Base-by-base conservation (phyloP, 2,329 filamentous ascomycete genomes). In the Fusarium xyrophilum region DNA sequence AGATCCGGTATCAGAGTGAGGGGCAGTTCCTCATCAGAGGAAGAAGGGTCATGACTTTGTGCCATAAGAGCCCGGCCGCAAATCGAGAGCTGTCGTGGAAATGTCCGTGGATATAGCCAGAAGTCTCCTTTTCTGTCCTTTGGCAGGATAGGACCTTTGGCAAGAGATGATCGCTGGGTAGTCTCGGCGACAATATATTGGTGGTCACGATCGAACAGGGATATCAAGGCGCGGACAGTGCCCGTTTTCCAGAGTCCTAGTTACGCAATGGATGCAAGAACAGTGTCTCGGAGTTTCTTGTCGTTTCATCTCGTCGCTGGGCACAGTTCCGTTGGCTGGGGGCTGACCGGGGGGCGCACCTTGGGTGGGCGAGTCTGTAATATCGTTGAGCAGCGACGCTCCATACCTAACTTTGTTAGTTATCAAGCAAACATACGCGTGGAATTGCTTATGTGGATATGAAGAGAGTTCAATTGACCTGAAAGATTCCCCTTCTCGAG, bases 101-200 rank as follows among this genome's bases (percentile, higher is more conserved):
- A 72, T 21, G 69, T 71, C 7, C 67, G 68, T 42, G 74, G 71
- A 40, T 74, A 76, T 5, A 76, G 51, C 58, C 65, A 69, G 7
- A 78, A 68, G 15, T 48, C 61, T 15, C 51, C 54, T 19, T 64
- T 42, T 57, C 32, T 67, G 25, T 33, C 42, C 51, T 15, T 55
- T 19, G 21, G 61, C 48, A 14, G 52, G n/a, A 54, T 57, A 0
- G 74, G 56, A 3, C 60, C 56, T 11, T 85, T 71, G 1, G 78
- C 79, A n/a, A 82, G 74, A 1, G 76, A 77, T 7, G 77, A 77
- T 27, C n/a, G 36, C 25, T 50, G 53, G 2, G 83, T 83, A 7
- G 83, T 82, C 66, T 86, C 84, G 54, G 84, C 82, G 25, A 86
- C 74, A 28, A 86, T 75, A 56, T 85, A 80, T 63, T 86, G 83